These are phyloP conservation scores for Salix koriyanagi DNA, from an alignment of 345 rosid genomes.

Conservation along the genomic window DNA sequence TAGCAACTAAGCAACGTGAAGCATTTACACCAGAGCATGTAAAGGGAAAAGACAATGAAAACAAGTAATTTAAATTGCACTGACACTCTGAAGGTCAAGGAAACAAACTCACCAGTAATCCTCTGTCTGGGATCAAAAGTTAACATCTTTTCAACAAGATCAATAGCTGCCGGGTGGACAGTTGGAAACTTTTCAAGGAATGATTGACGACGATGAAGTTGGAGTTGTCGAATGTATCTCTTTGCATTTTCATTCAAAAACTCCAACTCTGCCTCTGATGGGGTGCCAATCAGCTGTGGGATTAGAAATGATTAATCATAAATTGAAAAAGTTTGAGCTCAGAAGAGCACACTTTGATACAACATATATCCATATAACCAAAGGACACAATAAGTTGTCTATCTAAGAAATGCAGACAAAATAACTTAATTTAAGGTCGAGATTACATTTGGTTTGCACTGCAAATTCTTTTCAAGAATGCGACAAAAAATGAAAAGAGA, in stretches of 20 bases:
- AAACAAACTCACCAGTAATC: slow-evolving; percentile 58
- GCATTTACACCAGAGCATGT: neutral
- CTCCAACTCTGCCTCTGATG: slow-evolving; percentile 72
- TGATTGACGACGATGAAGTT: slow-evolving; percentile 54
- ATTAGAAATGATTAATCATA: slow-evolving; percentile 8
- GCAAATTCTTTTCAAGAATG: neutral
- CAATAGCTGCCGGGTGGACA: slow-evolving; percentile 64
- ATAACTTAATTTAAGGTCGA: neutral
- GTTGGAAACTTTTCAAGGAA: slow-evolving; percentile 66
- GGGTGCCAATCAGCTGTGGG: slow-evolving; percentile 78
- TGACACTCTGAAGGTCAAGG: neutral
- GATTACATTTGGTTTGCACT: neutral
- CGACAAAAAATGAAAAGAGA: neutral
- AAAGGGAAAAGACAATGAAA: neutral
- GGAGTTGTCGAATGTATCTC: slow-evolving; percentile 64
- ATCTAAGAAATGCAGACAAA: neutral
- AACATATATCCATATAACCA: neutral
- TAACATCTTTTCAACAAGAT: slow-evolving; percentile 85
- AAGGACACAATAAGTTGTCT: neutral
- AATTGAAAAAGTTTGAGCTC: slow-evolving; percentile 1
- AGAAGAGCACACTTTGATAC: neutral
- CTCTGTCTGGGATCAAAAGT: slow-evolving; percentile 77
- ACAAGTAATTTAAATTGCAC: neutral
- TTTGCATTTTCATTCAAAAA: slow-evolving; percentile 75
- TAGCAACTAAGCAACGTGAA: neutral